Evolutionary conservation across 2,329 filamentous ascomycete genomes (phyloP), one percentile per base, ranked within the genome.

Genomic region (Aspergillus niger): DNA sequence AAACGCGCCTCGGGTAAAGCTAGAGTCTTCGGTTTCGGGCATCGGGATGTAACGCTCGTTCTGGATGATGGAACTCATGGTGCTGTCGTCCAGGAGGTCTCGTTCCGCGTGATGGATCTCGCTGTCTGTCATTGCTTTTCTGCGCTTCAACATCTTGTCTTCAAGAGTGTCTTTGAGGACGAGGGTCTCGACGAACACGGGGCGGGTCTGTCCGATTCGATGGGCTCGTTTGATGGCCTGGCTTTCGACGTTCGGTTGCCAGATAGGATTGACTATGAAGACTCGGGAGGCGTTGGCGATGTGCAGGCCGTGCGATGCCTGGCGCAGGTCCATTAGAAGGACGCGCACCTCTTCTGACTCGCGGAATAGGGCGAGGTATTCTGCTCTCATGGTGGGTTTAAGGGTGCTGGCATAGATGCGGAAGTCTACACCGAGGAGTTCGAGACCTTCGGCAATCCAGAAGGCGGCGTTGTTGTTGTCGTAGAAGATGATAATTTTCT

Each of bases 401-500:
- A 92, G 78, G 55, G 77, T 77, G 26, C 72, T 77, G 8, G 80
- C 77, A 68, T 83, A 83, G 53, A 88, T 87, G 20, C 87, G 82
- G 64, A 87, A 86, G 36, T 85, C 82, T 51, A 89, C 76, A 8
- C 85, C 82, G 1, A 89, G 75, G 32, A 94, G 82, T 66, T 97
- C 93, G 0, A 98, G 82, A 30, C 89, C 87, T 70, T 92, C 88
- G 0, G 91, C 90, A 41, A 97, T 85, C 77, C 96, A 97, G 74
- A 86, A 96, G 1, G 92, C 93, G 2, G 90, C 84, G 67, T 96
- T 94, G 62, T 95, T 90, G 32, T 90, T 89, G 62, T 96, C 92
- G 73, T 97, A 97, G 74, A 98, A 98, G 8, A 97, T 85, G 55
- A 97, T 86, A 3, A 96, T 95, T 75, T 97, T 96, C 69, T 97